These are phyloP conservation scores for Ilyonectria sp. DNA, from an alignment of 2,329 filamentous ascomycete genomes.

Conservation along the genomic window DNA sequence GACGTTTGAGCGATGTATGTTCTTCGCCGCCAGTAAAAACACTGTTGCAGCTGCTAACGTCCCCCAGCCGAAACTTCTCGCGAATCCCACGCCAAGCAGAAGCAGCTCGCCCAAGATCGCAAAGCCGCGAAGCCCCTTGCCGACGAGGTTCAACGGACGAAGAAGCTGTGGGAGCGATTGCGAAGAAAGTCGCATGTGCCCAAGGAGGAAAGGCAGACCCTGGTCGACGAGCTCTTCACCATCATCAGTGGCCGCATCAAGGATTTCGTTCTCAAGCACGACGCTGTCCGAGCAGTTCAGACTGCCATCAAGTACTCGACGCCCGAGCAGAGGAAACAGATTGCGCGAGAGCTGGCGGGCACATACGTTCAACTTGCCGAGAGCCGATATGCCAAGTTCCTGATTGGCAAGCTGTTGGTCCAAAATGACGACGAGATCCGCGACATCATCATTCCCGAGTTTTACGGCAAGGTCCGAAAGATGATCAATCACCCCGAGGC, in stretches of 20 bases:
- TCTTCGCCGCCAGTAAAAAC: not conserved
- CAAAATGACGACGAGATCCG: conserved; percentile 90
- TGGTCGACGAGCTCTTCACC: conserved; percentile 90
- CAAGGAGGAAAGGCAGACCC: conserved; percentile 86
- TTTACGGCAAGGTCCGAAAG: conserved; percentile 93
- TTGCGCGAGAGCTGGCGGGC: conserved; percentile 88
- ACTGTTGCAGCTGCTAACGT: conserved; percentile 28
- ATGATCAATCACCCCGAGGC: conserved; percentile 97
- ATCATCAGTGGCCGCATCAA: conserved; percentile 93
- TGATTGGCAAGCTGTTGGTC: conserved; percentile 96
- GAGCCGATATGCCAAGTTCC: conserved; percentile 97
- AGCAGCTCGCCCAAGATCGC: conserved; percentile 87
- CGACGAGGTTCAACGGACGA: conserved; percentile 88
- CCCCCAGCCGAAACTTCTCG: conserved; percentile 75
- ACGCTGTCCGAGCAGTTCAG: conserved; percentile 96
- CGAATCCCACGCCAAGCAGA: conserved; percentile 95
- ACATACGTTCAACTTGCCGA: conserved; percentile 89
- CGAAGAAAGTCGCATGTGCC: conserved; percentile 95
- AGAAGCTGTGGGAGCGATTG: conserved; percentile 97
- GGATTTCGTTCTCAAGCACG: conserved; percentile 98
- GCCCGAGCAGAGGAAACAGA: conserved; percentile 85
- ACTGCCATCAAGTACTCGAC: conserved; percentile 97
- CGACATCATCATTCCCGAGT: conserved; percentile 92
- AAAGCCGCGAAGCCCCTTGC: conserved; percentile 94
- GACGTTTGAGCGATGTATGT: conserved; percentile 60